These are phyloP conservation scores for Claviceps cyperi DNA, from an alignment of 2,329 filamentous ascomycete species.

Conservation along the genomic window DNA sequence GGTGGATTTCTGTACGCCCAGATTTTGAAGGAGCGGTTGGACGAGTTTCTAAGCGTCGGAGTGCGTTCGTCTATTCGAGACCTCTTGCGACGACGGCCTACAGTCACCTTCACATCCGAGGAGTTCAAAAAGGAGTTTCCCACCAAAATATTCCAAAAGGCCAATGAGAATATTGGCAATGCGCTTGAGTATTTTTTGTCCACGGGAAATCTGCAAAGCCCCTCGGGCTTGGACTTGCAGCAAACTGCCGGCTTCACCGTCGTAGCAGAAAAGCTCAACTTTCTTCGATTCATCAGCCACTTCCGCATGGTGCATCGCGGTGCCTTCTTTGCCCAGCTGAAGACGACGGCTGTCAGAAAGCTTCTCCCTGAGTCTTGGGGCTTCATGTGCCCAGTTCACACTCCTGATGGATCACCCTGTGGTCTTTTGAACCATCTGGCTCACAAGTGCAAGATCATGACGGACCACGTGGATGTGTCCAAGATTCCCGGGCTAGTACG, in stretches of 20 bases:
- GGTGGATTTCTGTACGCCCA: constrained; percentile 89
- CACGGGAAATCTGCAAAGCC: constrained; percentile 83
- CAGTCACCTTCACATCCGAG: constrained; percentile 61
- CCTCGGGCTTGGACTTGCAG: constrained; percentile 84
- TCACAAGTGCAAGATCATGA: constrained; percentile 87
- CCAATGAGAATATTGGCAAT: constrained; percentile 79
- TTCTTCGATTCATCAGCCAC: constrained; percentile 94
- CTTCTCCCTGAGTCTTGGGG: constrained; percentile 94
- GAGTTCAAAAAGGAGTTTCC: constrained; percentile 72
- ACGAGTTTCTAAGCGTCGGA: constrained; percentile 60
- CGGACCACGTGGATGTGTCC: constrained; percentile 57
- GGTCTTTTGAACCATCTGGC: constrained; percentile 89
- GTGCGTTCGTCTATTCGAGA: constrained; percentile 41
- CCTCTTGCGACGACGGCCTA: constrained; percentile 38
- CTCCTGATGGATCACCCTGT: constrained; percentile 88
- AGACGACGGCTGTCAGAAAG: constrained; percentile 94
- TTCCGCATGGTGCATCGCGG: constrained; percentile 99
- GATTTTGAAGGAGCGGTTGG: constrained; percentile 87
- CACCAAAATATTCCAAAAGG: constrained; percentile 59
- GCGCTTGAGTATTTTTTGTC: constrained; percentile 90
- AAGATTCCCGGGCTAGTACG: constrained; percentile 58
- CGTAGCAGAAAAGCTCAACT: constrained; percentile 97
- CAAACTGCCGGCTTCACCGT: constrained; percentile 92
- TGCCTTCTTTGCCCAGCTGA: constrained; percentile 95
- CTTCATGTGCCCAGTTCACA: constrained; percentile 93